Conservation (phyloP, 1,284 basidiomycete genomes). For the Ceratobasidium sp. region DNA sequence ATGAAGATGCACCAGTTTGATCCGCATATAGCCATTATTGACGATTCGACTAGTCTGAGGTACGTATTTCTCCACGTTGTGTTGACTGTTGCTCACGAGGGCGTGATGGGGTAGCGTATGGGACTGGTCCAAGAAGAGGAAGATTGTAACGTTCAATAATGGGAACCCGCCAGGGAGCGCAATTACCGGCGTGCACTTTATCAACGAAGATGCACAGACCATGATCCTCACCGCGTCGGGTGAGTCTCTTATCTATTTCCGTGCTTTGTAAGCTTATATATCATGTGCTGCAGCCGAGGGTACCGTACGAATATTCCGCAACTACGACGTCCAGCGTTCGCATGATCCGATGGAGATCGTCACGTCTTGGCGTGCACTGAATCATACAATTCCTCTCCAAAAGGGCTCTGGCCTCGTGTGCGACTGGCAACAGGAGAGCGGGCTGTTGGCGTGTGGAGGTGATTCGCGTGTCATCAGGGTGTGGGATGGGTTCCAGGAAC, state of each 20-base stretch:
- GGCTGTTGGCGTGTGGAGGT: conserved; percentile 88
- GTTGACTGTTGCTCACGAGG: background rate
- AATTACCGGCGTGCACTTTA: conserved; percentile 92
- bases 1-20: conserved; percentile 95
- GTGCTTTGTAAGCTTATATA: conserved; percentile 10
- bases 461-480: conserved; percentile 90
- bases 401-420: conserved; percentile 87
- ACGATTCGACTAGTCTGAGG: conserved; percentile 89
- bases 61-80: conserved; percentile 57
- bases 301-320: conserved; percentile 89
- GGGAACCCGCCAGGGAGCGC: conserved; percentile 85
- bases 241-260: conserved; percentile 57
- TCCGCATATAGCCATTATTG: conserved; percentile 86
- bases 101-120: conserved; percentile 73
- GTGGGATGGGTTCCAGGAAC: conserved; percentile 97
- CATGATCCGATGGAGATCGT: conserved; percentile 84
- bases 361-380: conserved; percentile 91
- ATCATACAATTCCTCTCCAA: conserved; percentile 75
- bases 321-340: conserved; percentile 75
- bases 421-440: conserved; percentile 94
- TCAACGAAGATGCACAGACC: conserved; percentile 96
- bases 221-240: conserved; percentile 90
- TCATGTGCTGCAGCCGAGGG: conserved; percentile 78
- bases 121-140: conserved; percentile 90
- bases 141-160: conserved; percentile 88